Evolutionary conservation across 306 rosid species (phyloP).

Genomic region (Begonia peltatifolia): DNA sequence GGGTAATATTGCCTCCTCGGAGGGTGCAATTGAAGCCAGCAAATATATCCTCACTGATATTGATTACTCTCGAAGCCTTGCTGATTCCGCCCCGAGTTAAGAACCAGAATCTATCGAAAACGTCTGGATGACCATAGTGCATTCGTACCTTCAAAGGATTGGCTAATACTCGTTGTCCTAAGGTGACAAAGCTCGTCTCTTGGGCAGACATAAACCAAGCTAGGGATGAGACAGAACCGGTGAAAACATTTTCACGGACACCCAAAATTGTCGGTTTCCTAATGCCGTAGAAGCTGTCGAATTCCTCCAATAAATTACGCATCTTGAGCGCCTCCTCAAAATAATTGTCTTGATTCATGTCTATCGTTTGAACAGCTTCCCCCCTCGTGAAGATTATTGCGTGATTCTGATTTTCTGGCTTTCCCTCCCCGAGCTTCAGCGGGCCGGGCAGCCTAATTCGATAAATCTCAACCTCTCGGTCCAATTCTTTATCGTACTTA

Average conservation of each 20-base stretch:
- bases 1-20: slow-evolving; percentile 91
- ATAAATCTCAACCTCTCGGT: slow-evolving; percentile 70
- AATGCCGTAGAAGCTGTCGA: slow-evolving; percentile 38
- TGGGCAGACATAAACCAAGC: slow-evolving; percentile 99
- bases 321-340: slow-evolving; percentile 98
- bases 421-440: slow-evolving; percentile 87
- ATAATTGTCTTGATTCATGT: slow-evolving; percentile 92
- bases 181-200: slow-evolving; percentile 81
- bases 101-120: slow-evolving; percentile 95
- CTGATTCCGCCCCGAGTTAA: slow-evolving; percentile 76
- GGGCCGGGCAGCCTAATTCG: slow-evolving; percentile 87
- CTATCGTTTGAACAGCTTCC: slow-evolving; percentile 88
- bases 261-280: slow-evolving; percentile 89
- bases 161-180: slow-evolving; percentile 90
- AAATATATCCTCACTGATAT: slow-evolving; percentile 93
- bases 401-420: slow-evolving; percentile 94
- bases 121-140: slow-evolving; percentile 97
- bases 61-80: slow-evolving; percentile 88
- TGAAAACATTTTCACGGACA: slow-evolving; percentile 84
- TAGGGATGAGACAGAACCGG: slow-evolving; percentile 93
- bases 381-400: slow-evolving; percentile 92
- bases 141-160: slow-evolving; percentile 88
- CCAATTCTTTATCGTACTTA: slow-evolving; percentile 65
- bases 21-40: slow-evolving; percentile 95
- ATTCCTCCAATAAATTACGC: slow-evolving; percentile 87